Evolutionary conservation across 2,329 filamentous ascomycete genomes (phyloP).

Genomic region (Cordyceps cicadae): DNA sequence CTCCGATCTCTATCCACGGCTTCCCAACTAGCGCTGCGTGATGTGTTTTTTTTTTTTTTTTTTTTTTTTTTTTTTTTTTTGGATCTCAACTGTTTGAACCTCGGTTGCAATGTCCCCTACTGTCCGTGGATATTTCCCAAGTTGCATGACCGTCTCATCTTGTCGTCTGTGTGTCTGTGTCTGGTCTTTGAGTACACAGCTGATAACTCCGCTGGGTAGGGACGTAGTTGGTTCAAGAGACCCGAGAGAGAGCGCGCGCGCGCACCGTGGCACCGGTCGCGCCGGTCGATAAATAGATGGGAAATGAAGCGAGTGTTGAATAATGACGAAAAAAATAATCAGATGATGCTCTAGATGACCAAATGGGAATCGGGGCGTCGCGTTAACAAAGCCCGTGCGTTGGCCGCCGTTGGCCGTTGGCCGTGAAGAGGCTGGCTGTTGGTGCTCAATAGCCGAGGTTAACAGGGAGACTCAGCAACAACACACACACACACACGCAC

Average conservation of each 20-base stretch:
- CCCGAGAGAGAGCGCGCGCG: not conserved
- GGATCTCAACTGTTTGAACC: not conserved
- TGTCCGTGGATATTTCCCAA: no score
- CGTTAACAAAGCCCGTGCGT: not conserved
- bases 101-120: not conserved
- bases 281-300: no score
- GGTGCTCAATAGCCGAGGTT: not conserved
- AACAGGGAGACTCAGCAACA: not conserved
- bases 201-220: not conserved
- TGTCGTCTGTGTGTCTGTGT: not conserved
- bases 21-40: not conserved
- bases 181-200: not conserved
- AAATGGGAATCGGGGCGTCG: not conserved
- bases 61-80: no score
- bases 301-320: no score
- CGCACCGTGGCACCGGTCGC: no score
- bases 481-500: not conserved
- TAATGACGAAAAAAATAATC: no score
- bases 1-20: not conserved
- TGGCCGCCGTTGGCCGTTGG: not conserved
- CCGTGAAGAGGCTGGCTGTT: not conserved
- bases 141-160: not conserved
- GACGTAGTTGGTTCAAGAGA: not conserved
- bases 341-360: not conserved
- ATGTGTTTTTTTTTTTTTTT: no score